Base-by-base conservation (phyloP, 2,329 filamentous ascomycete genomes). In the Colletotrichum viniferum region DNA sequence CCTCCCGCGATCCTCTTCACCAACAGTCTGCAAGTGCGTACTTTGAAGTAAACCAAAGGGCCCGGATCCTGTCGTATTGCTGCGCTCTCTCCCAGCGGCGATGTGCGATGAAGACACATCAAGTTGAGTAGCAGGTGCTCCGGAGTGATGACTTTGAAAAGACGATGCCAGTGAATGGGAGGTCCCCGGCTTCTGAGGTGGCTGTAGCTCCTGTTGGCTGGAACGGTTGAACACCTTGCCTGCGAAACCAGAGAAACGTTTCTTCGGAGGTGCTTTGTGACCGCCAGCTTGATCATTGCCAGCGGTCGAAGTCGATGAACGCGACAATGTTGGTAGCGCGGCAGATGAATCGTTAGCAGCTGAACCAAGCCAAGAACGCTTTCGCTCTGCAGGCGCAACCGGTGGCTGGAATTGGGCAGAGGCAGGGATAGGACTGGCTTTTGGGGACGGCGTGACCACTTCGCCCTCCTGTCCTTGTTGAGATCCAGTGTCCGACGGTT, bases 221-320 rank as follows among this genome's bases (percentile, higher is more conserved):
- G 63, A 77, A 7, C 82, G 79, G 13, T 78, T 78, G 64, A 85
- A 81, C 55, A 84, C 34, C 21, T 77, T 82, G 58, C 79, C 79
- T 28, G 81, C 81, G 30, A 84, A 70, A 21, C 82, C 85, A 1
- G 88, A 89, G 73, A 90, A 87, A 13, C 88, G 83, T 76, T 87
- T 89, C 81, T 87, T 89, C 1, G 81, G 80, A 21, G 64, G 62
- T 2, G 65, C 69, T 21, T 68, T 56, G 24, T 58, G 10, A 13
- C 69, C 55, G 28, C 68, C 56, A 38, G 61, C 67, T 14, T 65
- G 77, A 77, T 67, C 80, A 74, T 67, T 77, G 67, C 62, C 55
- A 18, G 52, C 71, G 24, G 79, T 83, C 14, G 81, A 78, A 21
- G 82, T 83, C 2, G 79, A 79, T 4, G 78, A 77, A 28, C 80